Conservation (phyloP, 192 early-diverging fungal genomes). For the Dissophora ornata region DNA sequence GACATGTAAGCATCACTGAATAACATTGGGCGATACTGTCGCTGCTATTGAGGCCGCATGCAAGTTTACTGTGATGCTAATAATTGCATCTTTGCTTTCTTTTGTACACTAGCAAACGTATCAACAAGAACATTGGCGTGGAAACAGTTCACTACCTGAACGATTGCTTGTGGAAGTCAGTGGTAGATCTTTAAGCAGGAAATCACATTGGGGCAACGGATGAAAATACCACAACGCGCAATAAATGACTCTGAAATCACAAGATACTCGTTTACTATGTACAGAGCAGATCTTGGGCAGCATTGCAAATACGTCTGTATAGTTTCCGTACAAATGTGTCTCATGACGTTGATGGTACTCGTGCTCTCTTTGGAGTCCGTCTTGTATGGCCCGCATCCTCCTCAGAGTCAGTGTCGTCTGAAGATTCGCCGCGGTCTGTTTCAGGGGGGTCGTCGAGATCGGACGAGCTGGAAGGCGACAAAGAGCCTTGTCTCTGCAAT, state of each 20-base stretch:
- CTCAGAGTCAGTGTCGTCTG: background rate
- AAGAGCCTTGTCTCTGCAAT: too few species aligned
- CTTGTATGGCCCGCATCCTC: background rate
- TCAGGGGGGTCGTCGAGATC: background rate
- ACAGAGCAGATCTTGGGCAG: too few species aligned
- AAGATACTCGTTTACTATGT: background rate
- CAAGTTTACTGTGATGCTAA: too few species aligned
- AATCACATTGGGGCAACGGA: background rate
- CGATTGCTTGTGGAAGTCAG: conserved; percentile 83
- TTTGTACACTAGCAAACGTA: conserved; percentile 56
- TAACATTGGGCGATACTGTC: too few species aligned
- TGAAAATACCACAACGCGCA: background rate
- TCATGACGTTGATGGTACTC: background rate
- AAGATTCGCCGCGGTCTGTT: background rate
- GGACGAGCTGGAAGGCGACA: too few species aligned
- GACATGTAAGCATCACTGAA: conserved; percentile 81
- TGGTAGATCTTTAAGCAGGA: conserved; percentile 35
- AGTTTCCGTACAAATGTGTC: too few species aligned
- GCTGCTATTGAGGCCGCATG: too few species aligned
- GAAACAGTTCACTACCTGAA: conserved; percentile 90
- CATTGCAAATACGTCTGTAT: too few species aligned
- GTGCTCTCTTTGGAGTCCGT: background rate
- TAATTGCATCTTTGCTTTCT: too few species aligned
- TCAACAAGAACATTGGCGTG: conserved; percentile 94
- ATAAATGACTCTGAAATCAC: too few species aligned